Conservation (phyloP, 2,329 filamentous ascomycete species). For the Tricladium varicosporioides region DNA sequence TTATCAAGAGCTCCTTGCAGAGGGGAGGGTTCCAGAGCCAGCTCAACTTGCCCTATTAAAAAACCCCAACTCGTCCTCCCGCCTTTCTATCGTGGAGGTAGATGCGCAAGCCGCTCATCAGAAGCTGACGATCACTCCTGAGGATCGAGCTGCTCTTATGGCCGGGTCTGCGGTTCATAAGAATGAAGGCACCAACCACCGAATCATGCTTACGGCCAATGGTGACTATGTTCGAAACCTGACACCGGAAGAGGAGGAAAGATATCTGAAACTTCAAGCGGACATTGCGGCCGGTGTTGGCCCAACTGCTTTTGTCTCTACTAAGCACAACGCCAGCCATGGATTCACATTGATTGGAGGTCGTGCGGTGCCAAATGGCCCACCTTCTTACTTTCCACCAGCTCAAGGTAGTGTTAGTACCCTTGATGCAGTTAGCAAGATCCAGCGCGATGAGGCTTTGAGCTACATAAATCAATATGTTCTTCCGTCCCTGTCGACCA, state of each 20-base stretch:
- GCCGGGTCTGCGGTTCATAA: constrained; percentile 59
- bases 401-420: constrained; percentile 34
- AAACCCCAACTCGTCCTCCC: constrained; percentile 32
- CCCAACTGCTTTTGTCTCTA: constrained; percentile 55
- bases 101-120: constrained; percentile 27
- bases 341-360: constrained; percentile 64
- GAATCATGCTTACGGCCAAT: constrained; percentile 72
- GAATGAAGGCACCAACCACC: constrained; percentile 53
- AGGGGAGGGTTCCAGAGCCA: constrained; percentile 35
- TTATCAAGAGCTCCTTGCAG: constrained; percentile 39
- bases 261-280: constrained; percentile 67
- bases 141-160: constrained; percentile 55
- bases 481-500: constrained; percentile 45
- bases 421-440: constrained; percentile 61
- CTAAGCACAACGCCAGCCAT: constrained; percentile 52
- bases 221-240: constrained; percentile 75
- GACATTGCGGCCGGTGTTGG: constrained; percentile 50
- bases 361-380: constrained; percentile 62
- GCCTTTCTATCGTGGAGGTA: constrained; percentile 34
- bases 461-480: constrained; percentile 70
- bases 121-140: constrained; percentile 49
- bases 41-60: constrained; percentile 43
- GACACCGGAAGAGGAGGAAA: constrained; percentile 64
- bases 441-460: constrained; percentile 64
- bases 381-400: constrained; percentile 59